Evolutionary conservation across 306 rosid species (phyloP).

Genomic region (Nissolia schottii): DNA sequence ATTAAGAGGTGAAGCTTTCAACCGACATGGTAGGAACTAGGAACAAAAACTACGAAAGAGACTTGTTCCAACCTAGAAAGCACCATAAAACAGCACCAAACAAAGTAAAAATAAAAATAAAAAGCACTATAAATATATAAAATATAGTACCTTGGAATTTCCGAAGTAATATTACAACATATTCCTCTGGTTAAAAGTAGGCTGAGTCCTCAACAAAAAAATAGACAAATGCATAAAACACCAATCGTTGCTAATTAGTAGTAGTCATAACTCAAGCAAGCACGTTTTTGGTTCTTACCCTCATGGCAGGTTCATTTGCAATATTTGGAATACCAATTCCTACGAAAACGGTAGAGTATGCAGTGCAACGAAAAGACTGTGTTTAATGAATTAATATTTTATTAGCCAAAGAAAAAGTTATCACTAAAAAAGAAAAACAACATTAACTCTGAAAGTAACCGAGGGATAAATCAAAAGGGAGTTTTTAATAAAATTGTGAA

Average conservation of each 20-base stretch:
- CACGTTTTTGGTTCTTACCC: neutral
- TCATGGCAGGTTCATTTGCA: neutral
- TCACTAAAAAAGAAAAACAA: neutral
- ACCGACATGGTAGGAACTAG: conserved; percentile 31
- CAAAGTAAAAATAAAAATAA: neutral
- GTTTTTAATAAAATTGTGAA: neutral
- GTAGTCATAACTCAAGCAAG: neutral
- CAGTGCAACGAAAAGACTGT: neutral
- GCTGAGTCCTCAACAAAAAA: neutral
- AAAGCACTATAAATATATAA: neutral
- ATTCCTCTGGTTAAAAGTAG: neutral
- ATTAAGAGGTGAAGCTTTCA: conserved; percentile 23
- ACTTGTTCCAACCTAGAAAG: neutral
- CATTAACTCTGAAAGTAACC: neutral
- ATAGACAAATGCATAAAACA: neutral
- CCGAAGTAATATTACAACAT: conserved; percentile 12
- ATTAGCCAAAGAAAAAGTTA: neutral
- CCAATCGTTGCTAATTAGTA: neutral
- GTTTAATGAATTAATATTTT: neutral
- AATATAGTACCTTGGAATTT: conserved; percentile 8
- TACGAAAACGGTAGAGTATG: neutral
- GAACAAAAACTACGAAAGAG: neutral
- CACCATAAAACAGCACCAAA: neutral
- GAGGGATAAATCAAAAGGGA: neutral
- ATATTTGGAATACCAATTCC: neutral